Conservation (phyloP, 148 eudicot genomes). For the Diospyros lotus region DNA sequence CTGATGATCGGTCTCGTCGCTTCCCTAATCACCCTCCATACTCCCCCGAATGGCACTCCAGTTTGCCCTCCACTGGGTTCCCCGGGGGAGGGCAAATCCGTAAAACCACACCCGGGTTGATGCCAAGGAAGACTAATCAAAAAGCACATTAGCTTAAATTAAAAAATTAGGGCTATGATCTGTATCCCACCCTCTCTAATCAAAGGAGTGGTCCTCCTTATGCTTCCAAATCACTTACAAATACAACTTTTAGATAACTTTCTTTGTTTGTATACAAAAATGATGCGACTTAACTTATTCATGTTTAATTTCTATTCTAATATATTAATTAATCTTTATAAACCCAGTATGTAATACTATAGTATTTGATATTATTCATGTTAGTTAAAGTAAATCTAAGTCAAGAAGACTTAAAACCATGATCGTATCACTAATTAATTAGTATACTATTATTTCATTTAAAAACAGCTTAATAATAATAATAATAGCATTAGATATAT, state of each 20-base stretch:
- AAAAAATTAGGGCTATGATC: conserved; percentile 19
- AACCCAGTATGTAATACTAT: not conserved
- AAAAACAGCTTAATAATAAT: no score
- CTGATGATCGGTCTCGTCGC: conserved; percentile 6
- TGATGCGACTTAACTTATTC: not conserved
- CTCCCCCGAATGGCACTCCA: not conserved
- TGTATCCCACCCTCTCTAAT: conserved; percentile 21
- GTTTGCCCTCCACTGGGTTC: not conserved
- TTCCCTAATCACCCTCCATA: not conserved
- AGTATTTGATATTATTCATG: not conserved
- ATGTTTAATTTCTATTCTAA: not conserved
- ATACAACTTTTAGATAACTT: not conserved
- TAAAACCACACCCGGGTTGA: conserved; percentile 1
- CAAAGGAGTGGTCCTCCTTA: conserved; percentile 2
- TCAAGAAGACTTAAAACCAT: no score
- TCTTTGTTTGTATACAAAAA: not conserved
- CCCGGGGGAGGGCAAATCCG: not conserved
- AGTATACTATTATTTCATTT: no score
- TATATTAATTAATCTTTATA: not conserved
- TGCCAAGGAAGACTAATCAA: conserved; percentile 4
- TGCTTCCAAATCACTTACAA: not conserved
- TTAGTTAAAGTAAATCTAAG: no score
- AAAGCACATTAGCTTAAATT: conserved; percentile 6
- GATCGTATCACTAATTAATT: no score
- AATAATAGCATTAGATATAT: no score